These are phyloP conservation scores for Laetiporus sulphureus DNA, from an alignment of 1,284 basidiomycete species.

Conservation along the genomic window DNA sequence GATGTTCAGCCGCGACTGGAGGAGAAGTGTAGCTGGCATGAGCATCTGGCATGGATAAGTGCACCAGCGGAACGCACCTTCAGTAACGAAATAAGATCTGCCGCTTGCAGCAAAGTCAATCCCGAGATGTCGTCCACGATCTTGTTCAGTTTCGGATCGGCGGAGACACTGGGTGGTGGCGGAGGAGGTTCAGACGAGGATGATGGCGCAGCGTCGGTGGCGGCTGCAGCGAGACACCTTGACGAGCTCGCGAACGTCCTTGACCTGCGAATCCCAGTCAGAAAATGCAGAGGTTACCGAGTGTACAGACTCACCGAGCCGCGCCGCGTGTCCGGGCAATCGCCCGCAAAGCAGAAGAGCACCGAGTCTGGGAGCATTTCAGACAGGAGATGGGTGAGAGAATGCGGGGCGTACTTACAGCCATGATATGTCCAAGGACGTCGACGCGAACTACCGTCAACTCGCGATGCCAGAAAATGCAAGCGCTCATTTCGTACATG, in stretches of 20 bases:
- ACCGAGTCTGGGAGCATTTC: conserved; percentile 35
- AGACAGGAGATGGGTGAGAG: conserved; percentile 3
- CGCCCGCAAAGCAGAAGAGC: conserved; percentile 38
- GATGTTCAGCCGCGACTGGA: conserved; percentile 88
- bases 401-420: conserved; percentile 19
- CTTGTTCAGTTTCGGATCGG: conserved; percentile 70
- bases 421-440: conserved; percentile 18
- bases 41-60: not conserved
- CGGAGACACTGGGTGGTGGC: conserved; percentile 28
- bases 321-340: conserved; percentile 36
- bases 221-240: conserved; percentile 30
- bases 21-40: not conserved
- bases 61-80: conserved; percentile 66
- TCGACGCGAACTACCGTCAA: not conserved
- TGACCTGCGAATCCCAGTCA: conserved; percentile 8
- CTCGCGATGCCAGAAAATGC: not conserved
- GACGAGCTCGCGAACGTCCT: conserved; percentile 19
- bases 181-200: conserved; percentile 39
- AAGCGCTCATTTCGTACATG: not conserved
- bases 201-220: conserved; percentile 35
- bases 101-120: conserved; percentile 89
- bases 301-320: conserved; percentile 22
- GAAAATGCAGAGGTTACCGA: conserved; percentile 1
- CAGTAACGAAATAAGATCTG: conserved; percentile 89
- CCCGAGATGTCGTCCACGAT: conserved; percentile 94